phyloP scores from a whole-genome alignment of 2,329 filamentous ascomycete species.

The Cladophialophora psammophila region DNA sequence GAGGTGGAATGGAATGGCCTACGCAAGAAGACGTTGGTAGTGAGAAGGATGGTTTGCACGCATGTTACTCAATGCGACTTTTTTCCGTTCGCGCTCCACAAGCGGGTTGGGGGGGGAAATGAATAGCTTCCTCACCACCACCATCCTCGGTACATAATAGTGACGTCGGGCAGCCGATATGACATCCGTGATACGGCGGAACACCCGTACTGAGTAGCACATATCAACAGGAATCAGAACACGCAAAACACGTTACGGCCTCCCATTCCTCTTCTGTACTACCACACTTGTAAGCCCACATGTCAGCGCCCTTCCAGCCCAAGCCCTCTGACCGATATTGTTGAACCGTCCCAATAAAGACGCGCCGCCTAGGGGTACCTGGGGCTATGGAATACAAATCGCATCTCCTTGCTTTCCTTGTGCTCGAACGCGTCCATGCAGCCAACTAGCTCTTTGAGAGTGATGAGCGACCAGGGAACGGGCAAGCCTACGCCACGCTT shows the following conservation, averaged over 20 bases:
- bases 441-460: neutral
- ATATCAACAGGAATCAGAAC: neutral
- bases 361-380: too few relatives aligned
- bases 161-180: too few relatives aligned
- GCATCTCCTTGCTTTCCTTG: neutral
- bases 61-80: neutral
- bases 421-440: neutral
- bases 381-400: neutral
- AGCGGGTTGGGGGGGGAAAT: too few relatives aligned
- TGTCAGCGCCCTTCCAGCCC: neutral
- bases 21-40: neutral
- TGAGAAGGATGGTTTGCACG: neutral
- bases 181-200: neutral
- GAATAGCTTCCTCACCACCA: too few relatives aligned
- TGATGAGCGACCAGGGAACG: neutral
- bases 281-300: neutral
- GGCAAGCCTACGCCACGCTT: neutral
- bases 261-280: neutral
- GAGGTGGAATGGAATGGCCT: neutral
- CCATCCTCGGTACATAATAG: too few relatives aligned
- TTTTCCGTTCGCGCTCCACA: neutral
- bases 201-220: neutral
- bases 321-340: neutral
- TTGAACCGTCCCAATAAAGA: neutral
- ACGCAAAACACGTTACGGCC: neutral